Evolutionary conservation across 106 monocot genomes (phyloP).

Genomic region (Chionographis japonica): DNA sequence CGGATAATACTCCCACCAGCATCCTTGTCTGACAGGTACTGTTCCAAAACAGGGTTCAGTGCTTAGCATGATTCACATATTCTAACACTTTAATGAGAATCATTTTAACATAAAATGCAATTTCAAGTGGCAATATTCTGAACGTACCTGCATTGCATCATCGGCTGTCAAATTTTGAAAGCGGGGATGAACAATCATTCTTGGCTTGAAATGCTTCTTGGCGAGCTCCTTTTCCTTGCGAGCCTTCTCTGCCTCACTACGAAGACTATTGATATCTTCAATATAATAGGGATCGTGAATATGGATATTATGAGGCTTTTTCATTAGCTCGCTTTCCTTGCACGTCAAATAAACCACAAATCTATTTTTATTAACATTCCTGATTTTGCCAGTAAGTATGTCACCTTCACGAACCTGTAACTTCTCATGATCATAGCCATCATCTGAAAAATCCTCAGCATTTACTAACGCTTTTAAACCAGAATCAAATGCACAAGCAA

Average conservation of each 20-base stretch:
- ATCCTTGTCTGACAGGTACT: slow-evolving; percentile 93
- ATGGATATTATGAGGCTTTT: slow-evolving; percentile 12
- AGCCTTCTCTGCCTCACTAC: slow-evolving; percentile 53
- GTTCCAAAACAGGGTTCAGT: slow-evolving; percentile 8
- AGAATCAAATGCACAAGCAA: slow-evolving; percentile 75
- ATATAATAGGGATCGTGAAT: slow-evolving; percentile 48
- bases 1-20: slow-evolving; percentile 86
- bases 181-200: slow-evolving; percentile 96
- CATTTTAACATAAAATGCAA: not conserved
- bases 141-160: slow-evolving; percentile 77
- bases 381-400: slow-evolving; percentile 80
- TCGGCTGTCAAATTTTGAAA: slow-evolving; percentile 87
- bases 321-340: slow-evolving; percentile 60
- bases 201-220: slow-evolving; percentile 69
- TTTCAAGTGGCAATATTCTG: not conserved
- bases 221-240: slow-evolving; percentile 68
- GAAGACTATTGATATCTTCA: slow-evolving; percentile 36
- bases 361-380: slow-evolving; percentile 58
- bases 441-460: slow-evolving; percentile 67
- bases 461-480: slow-evolving; percentile 72
- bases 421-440: slow-evolving; percentile 32
- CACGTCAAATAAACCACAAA: slow-evolving; percentile 61
- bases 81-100: not conserved
- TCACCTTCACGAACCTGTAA: slow-evolving; percentile 73
- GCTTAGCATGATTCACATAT: not conserved